Conservation (phyloP, 306 rosid genomes). For the Herpetospermum pedunculosum region DNA sequence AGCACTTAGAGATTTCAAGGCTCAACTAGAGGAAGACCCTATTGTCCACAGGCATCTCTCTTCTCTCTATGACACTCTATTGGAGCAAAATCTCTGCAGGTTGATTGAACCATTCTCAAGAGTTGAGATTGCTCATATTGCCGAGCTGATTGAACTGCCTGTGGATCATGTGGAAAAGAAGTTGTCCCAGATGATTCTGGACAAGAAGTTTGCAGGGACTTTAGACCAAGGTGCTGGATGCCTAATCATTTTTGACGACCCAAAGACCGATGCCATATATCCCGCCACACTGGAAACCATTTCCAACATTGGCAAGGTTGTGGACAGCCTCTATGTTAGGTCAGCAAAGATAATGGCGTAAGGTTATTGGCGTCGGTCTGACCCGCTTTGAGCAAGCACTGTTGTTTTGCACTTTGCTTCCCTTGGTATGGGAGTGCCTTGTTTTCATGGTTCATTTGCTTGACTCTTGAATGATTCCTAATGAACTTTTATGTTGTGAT, state of each 20-base stretch:
- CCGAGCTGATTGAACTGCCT: conserved; percentile 80
- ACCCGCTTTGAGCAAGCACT: too few relatives aligned
- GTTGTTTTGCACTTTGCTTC: neutral
- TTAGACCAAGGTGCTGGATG: conserved; percentile 89
- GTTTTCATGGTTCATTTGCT: neutral
- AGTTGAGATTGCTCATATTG: conserved; percentile 83
- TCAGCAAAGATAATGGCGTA: conserved; percentile 95
- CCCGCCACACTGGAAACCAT: conserved; percentile 71
- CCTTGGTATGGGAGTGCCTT: neutral
- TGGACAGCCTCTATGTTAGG: conserved; percentile 79
- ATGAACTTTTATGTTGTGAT: neutral
- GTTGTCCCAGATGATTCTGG: conserved; percentile 40
- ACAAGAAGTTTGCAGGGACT: conserved; percentile 59
- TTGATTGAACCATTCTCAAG: conserved; percentile 90
- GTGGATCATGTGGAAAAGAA: conserved; percentile 36
- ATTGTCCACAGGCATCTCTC: conserved; percentile 89
- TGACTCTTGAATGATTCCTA: neutral
- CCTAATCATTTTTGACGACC: conserved; percentile 34
- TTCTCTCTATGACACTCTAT: conserved; percentile 69
- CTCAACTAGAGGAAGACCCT: conserved; percentile 90
- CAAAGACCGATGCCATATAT: conserved; percentile 34
- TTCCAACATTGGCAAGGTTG: conserved; percentile 80
- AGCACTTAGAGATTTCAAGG: conserved; percentile 64
- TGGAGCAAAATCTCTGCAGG: conserved; percentile 93
- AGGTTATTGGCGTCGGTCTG: neutral